Evolutionary conservation across 768 basidiomycete species (phyloP), one percentile per base, ranked within the genome.

Genomic region (Lentinula sp.): DNA sequence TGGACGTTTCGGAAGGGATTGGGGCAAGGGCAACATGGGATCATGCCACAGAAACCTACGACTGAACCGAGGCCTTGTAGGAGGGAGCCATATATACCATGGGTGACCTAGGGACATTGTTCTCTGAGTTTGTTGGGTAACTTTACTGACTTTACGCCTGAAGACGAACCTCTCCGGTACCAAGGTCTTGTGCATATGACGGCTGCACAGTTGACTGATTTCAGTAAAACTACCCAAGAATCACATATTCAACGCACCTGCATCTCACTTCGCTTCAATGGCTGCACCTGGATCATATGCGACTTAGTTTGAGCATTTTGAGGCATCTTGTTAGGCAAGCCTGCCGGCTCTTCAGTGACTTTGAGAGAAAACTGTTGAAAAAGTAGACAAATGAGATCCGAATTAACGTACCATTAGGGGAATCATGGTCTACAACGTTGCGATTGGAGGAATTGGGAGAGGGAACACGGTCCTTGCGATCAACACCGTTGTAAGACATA

Each of bases 161-260:
- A 28, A 28, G 28, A 28, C 73, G 18, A 50, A 85, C 83, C 70
- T 85, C 86, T 6, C 71, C 75, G 32, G 83, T 79, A 46, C 94
- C 93, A 46, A 94, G 74, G 72, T 95, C 93, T 74, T 98, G 94
- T 2, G 94, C 85, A 72, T 98, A 97, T 0, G 91, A 93, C 2
- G 91, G 93, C 88, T 97, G 72, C 8, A 53, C 53, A 5, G 18
- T 54, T 57, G 42, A 8, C 41, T 48, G 53, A 4, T 54, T 43
- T 62, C 49, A 63, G 50, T 42, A 7, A 35, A 20, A 32, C 39
- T 8, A 32, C 51, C 8, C 4, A 15, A 51, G 1, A 48, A 10
- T 37, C 16, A 50, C 23, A 35, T 39, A 6, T 49, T 39, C 51
- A 23, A 66, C 78, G 48, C 43, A 86, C 90, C 86, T 94, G 92